phyloP scores from a whole-genome alignment of 139 green algal species.

The Picocystis salinarum region DNA sequence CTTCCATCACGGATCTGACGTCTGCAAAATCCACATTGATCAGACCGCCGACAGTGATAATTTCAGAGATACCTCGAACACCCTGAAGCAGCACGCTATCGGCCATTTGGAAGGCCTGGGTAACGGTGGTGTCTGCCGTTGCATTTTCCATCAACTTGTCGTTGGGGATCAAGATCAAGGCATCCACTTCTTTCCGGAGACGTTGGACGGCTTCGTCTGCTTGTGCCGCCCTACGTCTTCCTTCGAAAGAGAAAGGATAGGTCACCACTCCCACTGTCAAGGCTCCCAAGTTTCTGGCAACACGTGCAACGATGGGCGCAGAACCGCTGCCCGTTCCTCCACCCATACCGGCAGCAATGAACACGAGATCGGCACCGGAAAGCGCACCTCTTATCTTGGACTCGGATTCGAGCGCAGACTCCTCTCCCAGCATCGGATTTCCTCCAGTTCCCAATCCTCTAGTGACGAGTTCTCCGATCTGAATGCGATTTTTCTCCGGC shows the following conservation, averaged over 20 bases:
- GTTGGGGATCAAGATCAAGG: slow-evolving; percentile 81
- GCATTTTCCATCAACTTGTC: slow-evolving; percentile 38
- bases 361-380: slow-evolving; percentile 57
- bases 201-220: slow-evolving; percentile 53
- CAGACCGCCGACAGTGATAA: slow-evolving; percentile 92
- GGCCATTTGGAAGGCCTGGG: slow-evolving; percentile 76
- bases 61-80: slow-evolving; percentile 91
- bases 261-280: slow-evolving; percentile 85
- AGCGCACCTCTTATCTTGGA: slow-evolving; percentile 42
- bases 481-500: slow-evolving; percentile 55
- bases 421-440: slow-evolving; percentile 69
- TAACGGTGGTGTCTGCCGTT: background rate
- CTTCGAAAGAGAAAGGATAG: slow-evolving; percentile 88
- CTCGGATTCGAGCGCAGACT: slow-evolving; percentile 70
- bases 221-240: slow-evolving; percentile 27
- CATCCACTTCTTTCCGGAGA: slow-evolving; percentile 52
- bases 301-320: slow-evolving; percentile 63
- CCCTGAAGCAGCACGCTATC: slow-evolving; percentile 84
- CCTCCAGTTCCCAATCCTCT: slow-evolving; percentile 78
- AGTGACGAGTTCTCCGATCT: slow-evolving; percentile 77
- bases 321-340: slow-evolving; percentile 78
- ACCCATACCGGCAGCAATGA: slow-evolving; percentile 86
- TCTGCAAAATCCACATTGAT: slow-evolving; percentile 99
- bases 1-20: slow-evolving; percentile 86
- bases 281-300: slow-evolving; percentile 51